Conservation (phyloP, 495 filamentous ascomycete genomes). For the Penicillium desertorum region DNA sequence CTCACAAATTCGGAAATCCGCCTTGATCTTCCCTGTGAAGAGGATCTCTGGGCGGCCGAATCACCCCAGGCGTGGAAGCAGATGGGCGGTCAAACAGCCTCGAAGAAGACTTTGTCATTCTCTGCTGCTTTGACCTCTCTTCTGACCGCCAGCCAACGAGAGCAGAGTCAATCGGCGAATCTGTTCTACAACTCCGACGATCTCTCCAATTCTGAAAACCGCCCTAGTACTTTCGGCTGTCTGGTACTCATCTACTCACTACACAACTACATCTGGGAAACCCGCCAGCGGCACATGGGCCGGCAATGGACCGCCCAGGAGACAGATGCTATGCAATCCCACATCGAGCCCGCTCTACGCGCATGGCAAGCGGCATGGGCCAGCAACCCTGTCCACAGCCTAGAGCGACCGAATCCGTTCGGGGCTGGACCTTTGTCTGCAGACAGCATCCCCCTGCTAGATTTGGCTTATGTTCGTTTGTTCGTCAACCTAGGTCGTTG, state of each 20-base stretch:
- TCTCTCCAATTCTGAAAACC: conserved; percentile 62
- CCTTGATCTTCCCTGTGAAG: conserved; percentile 89
- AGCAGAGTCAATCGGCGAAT: conserved; percentile 52
- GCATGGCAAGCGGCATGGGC: conserved; percentile 97
- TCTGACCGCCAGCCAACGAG: conserved; percentile 75
- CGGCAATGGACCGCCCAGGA: conserved; percentile 89
- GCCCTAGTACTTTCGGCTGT: conserved; percentile 93
- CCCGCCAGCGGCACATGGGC: conserved; percentile 84
- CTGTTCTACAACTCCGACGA: conserved; percentile 44
- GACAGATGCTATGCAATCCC: conserved; percentile 93
- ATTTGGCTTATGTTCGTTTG: conserved; percentile 89
- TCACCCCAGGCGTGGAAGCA: conserved; percentile 74
- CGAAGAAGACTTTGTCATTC: conserved; percentile 65
- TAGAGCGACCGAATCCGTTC: conserved; percentile 86
- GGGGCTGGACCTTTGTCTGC: conserved; percentile 87
- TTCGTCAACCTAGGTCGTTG: conserved; percentile 90
- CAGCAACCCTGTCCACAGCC: conserved; percentile 78
- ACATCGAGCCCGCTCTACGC: conserved; percentile 90
- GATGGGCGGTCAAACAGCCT: conserved; percentile 65
- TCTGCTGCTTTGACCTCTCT: conserved; percentile 78
- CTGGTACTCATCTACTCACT: conserved; percentile 91
- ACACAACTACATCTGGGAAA: conserved; percentile 99
- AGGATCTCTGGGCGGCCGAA: conserved; percentile 87
- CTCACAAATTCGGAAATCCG: conserved; percentile 93
- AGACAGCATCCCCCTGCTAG: conserved; percentile 90